These are phyloP conservation scores for Plectosphaerella sp. DNA, from an alignment of 2,329 filamentous ascomycete species.

Conservation along the genomic window DNA sequence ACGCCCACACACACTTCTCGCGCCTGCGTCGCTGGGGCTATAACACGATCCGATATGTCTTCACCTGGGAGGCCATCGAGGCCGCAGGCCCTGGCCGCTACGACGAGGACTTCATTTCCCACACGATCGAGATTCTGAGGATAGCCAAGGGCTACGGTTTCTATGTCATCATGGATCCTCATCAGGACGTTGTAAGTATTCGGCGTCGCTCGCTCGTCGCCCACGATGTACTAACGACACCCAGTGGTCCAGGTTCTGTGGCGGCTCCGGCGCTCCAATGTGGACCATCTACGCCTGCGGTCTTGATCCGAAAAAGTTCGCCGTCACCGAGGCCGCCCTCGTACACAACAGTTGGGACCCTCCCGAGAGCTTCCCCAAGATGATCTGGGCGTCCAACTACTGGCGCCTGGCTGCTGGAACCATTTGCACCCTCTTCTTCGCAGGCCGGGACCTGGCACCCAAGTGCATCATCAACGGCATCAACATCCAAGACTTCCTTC, in stretches of 20 bases:
- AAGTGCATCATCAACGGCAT: constrained; percentile 92
- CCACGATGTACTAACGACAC: constrained; percentile 6
- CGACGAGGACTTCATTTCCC: constrained; percentile 88
- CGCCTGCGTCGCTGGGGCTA: constrained; percentile 85
- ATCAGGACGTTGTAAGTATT: constrained; percentile 83
- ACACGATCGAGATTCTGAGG: constrained; percentile 81
- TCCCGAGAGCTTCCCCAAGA: constrained; percentile 85
- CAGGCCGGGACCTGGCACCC: constrained; percentile 83
- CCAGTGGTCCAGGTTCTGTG: constrained; percentile 89
- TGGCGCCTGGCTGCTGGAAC: constrained; percentile 79
- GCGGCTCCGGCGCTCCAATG: constrained; percentile 92
- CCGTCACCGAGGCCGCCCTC: constrained; percentile 81
- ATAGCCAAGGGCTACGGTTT: constrained; percentile 88
- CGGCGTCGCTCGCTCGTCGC: not conserved
- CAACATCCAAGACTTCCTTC: constrained; percentile 95
- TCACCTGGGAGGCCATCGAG: constrained; percentile 99
- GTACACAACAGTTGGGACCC: constrained; percentile 93
- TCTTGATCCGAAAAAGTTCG: constrained; percentile 80
- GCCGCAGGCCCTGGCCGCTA: constrained; percentile 85
- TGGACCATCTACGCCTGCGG: constrained; percentile 97
- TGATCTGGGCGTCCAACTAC: constrained; percentile 99
- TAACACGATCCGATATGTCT: constrained; percentile 94
- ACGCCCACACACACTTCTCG: constrained; percentile 82
- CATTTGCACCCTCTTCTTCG: constrained; percentile 94
- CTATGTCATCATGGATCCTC: constrained; percentile 97